Conservation (phyloP, 2,329 filamentous ascomycete species). For the Colletotrichum paranaense region DNA sequence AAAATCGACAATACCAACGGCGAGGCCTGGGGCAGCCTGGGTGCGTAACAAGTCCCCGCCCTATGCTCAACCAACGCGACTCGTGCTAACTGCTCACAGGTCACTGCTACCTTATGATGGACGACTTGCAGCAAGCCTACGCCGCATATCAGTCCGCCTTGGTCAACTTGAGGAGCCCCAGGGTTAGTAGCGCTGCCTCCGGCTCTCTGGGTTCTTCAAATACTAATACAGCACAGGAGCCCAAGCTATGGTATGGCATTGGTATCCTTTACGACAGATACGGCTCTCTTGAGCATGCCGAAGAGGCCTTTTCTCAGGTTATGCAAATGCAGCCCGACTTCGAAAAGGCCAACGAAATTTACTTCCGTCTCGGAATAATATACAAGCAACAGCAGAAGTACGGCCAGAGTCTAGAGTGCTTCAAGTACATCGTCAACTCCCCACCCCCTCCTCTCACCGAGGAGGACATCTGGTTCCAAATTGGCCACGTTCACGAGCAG, state of each 20-base stretch:
- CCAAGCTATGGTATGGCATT: slow-evolving; percentile 98
- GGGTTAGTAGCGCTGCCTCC: slow-evolving; percentile 65
- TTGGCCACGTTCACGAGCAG: slow-evolving; percentile 98
- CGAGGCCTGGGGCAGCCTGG: slow-evolving; percentile 95
- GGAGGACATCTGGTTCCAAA: slow-evolving; percentile 99
- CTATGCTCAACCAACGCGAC: neutral
- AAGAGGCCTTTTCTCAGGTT: slow-evolving; percentile 97
- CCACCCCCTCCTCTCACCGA: slow-evolving; percentile 93
- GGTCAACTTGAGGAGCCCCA: slow-evolving; percentile 92
- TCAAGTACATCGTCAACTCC: slow-evolving; percentile 96
- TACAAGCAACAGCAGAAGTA: slow-evolving; percentile 99
- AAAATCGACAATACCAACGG: slow-evolving; percentile 91
- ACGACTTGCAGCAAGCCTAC: slow-evolving; percentile 96
- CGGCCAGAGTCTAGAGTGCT: slow-evolving; percentile 93
- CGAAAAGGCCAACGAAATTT: slow-evolving; percentile 99
- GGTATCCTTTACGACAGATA: slow-evolving; percentile 98
- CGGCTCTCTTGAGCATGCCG: slow-evolving; percentile 94
- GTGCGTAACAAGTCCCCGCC: slow-evolving; percentile 59
- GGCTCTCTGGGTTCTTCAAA: slow-evolving; percentile 21
- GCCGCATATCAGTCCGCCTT: slow-evolving; percentile 95
- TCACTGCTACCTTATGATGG: slow-evolving; percentile 99
- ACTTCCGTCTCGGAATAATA: slow-evolving; percentile 98
- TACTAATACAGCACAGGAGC: slow-evolving; percentile 70
- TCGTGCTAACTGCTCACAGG: slow-evolving; percentile 62
- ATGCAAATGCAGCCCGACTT: slow-evolving; percentile 99